Base-by-base conservation (phyloP, 805 yeast species). In the Kodamaea nitidulidarum region DNA sequence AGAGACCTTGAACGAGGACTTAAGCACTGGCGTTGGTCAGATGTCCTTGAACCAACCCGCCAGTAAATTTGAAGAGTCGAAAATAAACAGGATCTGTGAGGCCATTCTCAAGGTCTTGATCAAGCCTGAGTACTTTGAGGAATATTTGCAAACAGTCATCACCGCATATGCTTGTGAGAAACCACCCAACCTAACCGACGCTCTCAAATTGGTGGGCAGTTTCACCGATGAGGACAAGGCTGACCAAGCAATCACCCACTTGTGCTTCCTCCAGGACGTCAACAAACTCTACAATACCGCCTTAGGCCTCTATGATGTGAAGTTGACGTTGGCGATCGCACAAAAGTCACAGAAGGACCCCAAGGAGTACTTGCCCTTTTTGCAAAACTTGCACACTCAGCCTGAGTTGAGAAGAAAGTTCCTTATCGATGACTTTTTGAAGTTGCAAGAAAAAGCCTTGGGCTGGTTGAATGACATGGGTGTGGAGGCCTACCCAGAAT, bases 301-400 rank as follows among this genome's bases (percentile, higher is more conserved):
- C 0, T 71, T 93, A 42, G 84, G 95, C 2, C 65, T 84, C 15
- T 93, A 93, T 54, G 84, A 93, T 56, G 80, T 93, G 30, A 80
- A 81, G 41, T 67, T 91, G 51, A 78, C 98, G 0, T 71, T 93
- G 41, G 71, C 75, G 9, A 81, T 93, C 43, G 98, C 98, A 0
- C 98, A 95, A 58, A 93, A 88, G 54, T 88, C 97, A 0, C 98
- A 91, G 61, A 90, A 84, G 71, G 99, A 93, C 64, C 99, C 99
- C 16, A 88, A 90, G 54, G 99, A 93, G 61, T 93, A 93, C 51
- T 66, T 93, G 38, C 96, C 98, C 37, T 93, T 93, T 60, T 71
- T 93, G 48, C 95, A 88, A 54, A 73, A 80, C 35, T 67, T 93
- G 39, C 83, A 86, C 48, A 76, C 75, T 29, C 85, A 83, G 58